Evolutionary conservation across 148 eudicot species (phyloP), one percentile per base, ranked within the genome.

Genomic region (Diospyros lotus): DNA sequence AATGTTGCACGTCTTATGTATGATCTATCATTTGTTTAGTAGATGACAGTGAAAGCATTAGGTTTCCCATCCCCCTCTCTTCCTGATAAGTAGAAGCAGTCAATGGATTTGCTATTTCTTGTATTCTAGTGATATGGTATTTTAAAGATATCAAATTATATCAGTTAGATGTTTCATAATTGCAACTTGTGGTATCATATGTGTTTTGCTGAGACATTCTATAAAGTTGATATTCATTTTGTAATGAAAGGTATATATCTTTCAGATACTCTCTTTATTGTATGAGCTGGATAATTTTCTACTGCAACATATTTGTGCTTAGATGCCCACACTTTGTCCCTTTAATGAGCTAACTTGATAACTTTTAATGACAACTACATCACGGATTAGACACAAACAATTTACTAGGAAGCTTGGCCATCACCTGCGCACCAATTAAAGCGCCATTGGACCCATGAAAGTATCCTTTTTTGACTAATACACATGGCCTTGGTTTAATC

Each of bases 11-110:
- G 6, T 41, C 2, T 44, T 9, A 18, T 66, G n/a, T 17, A 2
- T 11, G 17, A 66, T 66, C 52, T 17, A 66, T 68, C 58, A 12
- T 68, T 50, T 56, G 71, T 68, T 50, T 69, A 59, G 15, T 69
- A 38, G 44, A 5, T 28, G 41, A 28, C 2, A 18, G 64, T 28
- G 41, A 41, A 60, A 17, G 7, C 18, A 60, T 58, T 51, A 50
- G 39, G 6, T 18, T 28, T 0, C 28, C 28, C 28, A 28, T 28
- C 28, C 28, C 28, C 28, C 28, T 28, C 28, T 28, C 28, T 28
- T 28, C 28, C 28, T 28, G 28, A 28, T 28, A 28, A 28, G 28
- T 28, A 28, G 28, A 28, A 12, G 6, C 14, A 52, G 44, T 13
- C 12, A 17, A 69, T 52, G 59, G 45, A 46, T 41, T 51, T 38